phyloP scores from a whole-genome alignment of 1,139 yeast genomes.

The Debaryomyces coudertii region DNA sequence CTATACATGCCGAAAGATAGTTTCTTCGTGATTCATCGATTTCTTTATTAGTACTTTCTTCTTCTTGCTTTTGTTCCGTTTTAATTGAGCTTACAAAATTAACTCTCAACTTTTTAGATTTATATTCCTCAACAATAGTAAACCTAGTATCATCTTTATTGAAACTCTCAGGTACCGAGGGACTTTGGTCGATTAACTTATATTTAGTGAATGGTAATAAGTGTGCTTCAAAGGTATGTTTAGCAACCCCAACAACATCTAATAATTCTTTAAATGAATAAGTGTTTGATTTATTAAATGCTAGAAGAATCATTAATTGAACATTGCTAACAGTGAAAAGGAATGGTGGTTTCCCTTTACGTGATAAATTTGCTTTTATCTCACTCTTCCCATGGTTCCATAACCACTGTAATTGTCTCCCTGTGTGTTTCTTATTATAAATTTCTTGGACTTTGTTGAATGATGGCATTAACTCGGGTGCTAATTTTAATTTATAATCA shows the following conservation, averaged over 20 bases:
- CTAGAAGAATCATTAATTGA: slow-evolving; percentile 83
- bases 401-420: slow-evolving; percentile 91
- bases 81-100: slow-evolving; percentile 85
- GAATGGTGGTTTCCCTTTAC: slow-evolving; percentile 83
- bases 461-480: slow-evolving; percentile 61
- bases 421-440: slow-evolving; percentile 77
- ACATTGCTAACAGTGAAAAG: slow-evolving; percentile 78
- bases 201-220: slow-evolving; percentile 79
- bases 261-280: slow-evolving; percentile 64
- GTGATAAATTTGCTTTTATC: slow-evolving; percentile 81
- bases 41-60: slow-evolving; percentile 81
- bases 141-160: slow-evolving; percentile 60
- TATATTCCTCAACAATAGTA: slow-evolving; percentile 78
- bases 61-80: slow-evolving; percentile 74
- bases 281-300: slow-evolving; percentile 68
- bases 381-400: slow-evolving; percentile 97
- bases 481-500: slow-evolving; percentile 46
- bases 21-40: slow-evolving; percentile 86
- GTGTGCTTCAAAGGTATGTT: slow-evolving; percentile 70
- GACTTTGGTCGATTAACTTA: slow-evolving; percentile 68
- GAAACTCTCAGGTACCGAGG: slow-evolving; percentile 54
- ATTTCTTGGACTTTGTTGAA: slow-evolving; percentile 68
- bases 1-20: slow-evolving; percentile 90
- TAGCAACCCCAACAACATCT: slow-evolving; percentile 69
- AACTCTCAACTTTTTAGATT: slow-evolving; percentile 80